Base-by-base conservation (phyloP, 2,329 filamentous ascomycete genomes). In the Teratosphaeria gauchensis region DNA sequence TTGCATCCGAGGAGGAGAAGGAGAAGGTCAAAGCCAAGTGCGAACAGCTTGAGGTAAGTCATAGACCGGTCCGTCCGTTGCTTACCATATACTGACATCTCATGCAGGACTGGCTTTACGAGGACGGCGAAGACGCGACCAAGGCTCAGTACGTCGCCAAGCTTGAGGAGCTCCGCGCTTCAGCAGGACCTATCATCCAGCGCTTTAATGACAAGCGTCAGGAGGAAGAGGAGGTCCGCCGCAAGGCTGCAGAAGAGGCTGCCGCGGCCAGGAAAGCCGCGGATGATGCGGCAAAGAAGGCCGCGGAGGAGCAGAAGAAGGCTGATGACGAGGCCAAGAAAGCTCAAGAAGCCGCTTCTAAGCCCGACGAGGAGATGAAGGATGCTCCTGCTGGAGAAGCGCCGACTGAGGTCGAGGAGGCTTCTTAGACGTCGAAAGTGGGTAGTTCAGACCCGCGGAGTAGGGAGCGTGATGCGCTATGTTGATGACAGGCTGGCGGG, bases 171-270 rank as follows among this genome's bases (percentile, higher is more conserved):
- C 91, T 99, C 74, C 89, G 90, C 67, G 85, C 89, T 66, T 83
- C 96, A 69, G 89, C 91, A 53, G 94, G 92, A 16, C 92, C 94
- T 60, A 90, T 99, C 71, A 84, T 91, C 64, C 91, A 96, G 80
- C 89, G 92, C 66, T 90, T 96, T 82, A 92, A 92, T 74, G 94
- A 99, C 75, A 96, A 96, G 81, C 79, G 91, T 64, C 90, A 96
- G 76, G 84, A 86, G 61, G 90, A 96, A 77, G 88, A 91, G 66
- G 84, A 89, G 72, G 88, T 87, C 21, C 76, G 86, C 51, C 84
- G 78, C 63, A 80, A 83, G 73, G 79, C 78, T 51, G 78, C 90
- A 72, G 90, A 92, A 69, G 82, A 84, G 69, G 82, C 77, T 46
- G 77, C 76, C 16, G 83, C 82, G 59, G 87, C 83, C 76, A 83